A percentile compares a stretch with the other conserved stretches of the same genome.
Conservation (phyloP, 768 basidiomycete genomes). For the Trametes elegans region DNA sequence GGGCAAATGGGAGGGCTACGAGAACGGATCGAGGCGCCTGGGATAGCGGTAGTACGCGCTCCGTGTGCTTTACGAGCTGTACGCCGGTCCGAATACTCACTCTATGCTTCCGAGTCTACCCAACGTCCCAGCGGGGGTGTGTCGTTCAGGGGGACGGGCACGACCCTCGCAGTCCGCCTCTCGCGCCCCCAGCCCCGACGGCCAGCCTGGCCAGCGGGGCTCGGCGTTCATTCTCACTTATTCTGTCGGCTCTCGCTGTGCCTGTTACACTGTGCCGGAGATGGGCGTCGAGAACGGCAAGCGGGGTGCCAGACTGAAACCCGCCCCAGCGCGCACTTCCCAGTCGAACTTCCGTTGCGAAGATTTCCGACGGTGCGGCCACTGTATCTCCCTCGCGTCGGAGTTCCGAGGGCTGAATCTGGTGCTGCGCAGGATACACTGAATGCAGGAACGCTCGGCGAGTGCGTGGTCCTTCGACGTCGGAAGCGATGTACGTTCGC, state of each 20-base stretch:
- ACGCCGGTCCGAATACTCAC: not conserved
- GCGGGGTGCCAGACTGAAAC: not conserved
- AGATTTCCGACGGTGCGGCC: not conserved
- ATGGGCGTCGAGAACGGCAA: not conserved
- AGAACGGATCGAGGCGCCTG: conserved; percentile 41
- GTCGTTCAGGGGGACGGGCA: not conserved
- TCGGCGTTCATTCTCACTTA: not conserved
- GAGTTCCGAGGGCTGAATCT: conserved; percentile 4
- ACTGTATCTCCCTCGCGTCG: not conserved
- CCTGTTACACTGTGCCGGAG: not conserved
- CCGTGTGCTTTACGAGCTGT: not conserved
- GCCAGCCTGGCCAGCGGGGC: not conserved
- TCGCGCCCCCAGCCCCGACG: not conserved
- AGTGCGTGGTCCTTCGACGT: not conserved
- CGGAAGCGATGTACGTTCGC: not conserved
- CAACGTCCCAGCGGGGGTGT: too few species aligned
- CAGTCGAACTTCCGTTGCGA: not conserved
- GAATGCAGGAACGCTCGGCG: not conserved
- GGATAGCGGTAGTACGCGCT: conserved; percentile 10
- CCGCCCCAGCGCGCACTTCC: not conserved
- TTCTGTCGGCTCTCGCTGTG: not conserved
- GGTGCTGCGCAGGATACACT: not conserved
- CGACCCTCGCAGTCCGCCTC: not conserved
- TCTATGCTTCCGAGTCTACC: too few species aligned
- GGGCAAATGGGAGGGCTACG: conserved; percentile 69